Base-by-base conservation (phyloP, 75 land plant genomes). In the Cupressus sempervirens region DNA sequence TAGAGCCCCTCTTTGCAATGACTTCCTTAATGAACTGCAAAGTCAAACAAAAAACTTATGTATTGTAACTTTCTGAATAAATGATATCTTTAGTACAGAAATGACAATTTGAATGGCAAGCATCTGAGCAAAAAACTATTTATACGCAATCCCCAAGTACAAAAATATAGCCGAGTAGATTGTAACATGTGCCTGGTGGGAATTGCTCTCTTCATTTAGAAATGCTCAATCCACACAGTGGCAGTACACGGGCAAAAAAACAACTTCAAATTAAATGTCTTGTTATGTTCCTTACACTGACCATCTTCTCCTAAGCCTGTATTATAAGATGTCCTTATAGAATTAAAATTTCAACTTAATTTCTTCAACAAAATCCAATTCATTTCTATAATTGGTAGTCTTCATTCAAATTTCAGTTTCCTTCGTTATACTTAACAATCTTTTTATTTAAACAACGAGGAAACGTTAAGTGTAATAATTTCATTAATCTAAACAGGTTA, bases 1-100 rank as follows among this genome's bases (percentile, higher is more conserved):
- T 88, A 76, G 87, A 89, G 45, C 91, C 92, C 68, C 87, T 87
- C 74, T 90, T 87, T 41, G 93, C 84, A 77, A 92, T 62, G 54
- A 92, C 87, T 76, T 87, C 89, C 7, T 88, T 75, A 84, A 95
- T 67, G 7, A 95, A 87, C 92, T 93, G 92, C 76, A 79, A 74
- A 70, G 82, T 82, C 16, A 86, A 62, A 86, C 43, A 52, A 38
- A 82, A 45, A 83, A 7, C 54, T 65, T 85, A 50, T 73, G 9
- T 82, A 26, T 30, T 82, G n/a, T 32, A 34, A 52, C 20, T 82
- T 30, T 3, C 16, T 7, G 29, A 30, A 82, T 62, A 41, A 77
- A 43, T 23, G 81, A 43, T 43, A 41, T n/a, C 46, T 77, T 18
- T 18, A 56, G 53, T 50, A 76, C 80, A 12, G 14, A 13, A 38